phyloP scores from a whole-genome alignment of 148 eudicot species.

The Gaultheria prostrata region DNA sequence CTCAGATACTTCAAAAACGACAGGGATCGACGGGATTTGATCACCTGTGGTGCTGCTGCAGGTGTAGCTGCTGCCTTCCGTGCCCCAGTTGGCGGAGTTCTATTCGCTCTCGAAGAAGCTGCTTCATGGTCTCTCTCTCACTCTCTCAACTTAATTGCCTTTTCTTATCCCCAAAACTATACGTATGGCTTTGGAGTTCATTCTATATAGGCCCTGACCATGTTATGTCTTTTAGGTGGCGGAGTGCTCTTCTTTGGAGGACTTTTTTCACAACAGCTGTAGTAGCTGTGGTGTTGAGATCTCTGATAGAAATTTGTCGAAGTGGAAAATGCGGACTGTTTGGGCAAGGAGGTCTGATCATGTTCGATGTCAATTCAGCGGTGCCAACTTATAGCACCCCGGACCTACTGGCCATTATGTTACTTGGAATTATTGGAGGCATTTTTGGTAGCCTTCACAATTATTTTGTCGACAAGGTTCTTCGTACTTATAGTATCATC shows the following conservation, averaged over 20 bases:
- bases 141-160: constrained; percentile 16
- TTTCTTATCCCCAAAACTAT: neutral
- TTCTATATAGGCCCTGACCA: constrained; percentile 7
- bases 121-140: constrained; percentile 66
- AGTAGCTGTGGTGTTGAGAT: constrained; percentile 64
- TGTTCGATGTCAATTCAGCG: constrained; percentile 61
- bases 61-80: constrained; percentile 92
- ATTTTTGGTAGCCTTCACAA: constrained; percentile 71
- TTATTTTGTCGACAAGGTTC: constrained; percentile 69
- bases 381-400: constrained; percentile 34
- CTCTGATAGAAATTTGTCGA: constrained; percentile 57
- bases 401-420: constrained; percentile 47
- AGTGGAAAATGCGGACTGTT: constrained; percentile 72
- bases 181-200: neutral
- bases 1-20: constrained; percentile 78
- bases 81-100: constrained; percentile 88
- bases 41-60: constrained; percentile 89
- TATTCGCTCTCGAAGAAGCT: constrained; percentile 81
- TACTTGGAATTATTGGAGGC: constrained; percentile 71
- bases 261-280: constrained; percentile 88
- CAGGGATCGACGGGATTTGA: constrained; percentile 67
- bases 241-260: constrained; percentile 88
- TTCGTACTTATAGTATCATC: constrained; percentile 58
- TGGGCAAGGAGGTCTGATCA: constrained; percentile 80
- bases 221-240: constrained; percentile 54